Evolutionary conservation across 768 basidiomycete genomes (phyloP).

Genomic region (Suillus clintonianus): DNA sequence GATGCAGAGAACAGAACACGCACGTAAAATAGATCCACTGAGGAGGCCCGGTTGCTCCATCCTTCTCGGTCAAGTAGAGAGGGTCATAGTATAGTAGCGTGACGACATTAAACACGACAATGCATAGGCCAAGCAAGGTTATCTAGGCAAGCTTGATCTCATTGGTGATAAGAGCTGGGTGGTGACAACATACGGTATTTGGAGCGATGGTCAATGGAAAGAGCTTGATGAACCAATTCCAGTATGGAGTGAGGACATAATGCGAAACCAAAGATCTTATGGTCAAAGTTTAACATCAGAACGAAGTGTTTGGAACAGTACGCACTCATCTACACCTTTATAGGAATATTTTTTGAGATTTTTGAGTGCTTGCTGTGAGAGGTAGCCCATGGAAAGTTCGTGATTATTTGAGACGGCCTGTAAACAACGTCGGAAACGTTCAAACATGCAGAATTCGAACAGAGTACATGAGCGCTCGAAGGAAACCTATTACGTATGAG

Average conservation of each 20-base stretch:
- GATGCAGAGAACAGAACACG: constrained; percentile 27
- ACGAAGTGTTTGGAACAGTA: constrained; percentile 8
- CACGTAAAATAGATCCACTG: constrained; percentile 92
- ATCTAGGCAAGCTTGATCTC: constrained; percentile 57
- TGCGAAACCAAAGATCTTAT: constrained; percentile 68
- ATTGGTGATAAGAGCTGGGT: background rate
- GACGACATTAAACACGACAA: constrained; percentile 82
- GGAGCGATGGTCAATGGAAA: constrained; percentile 87
- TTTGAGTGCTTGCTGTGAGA: constrained; percentile 65
- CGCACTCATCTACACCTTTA: constrained; percentile 80
- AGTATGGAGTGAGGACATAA: constrained; percentile 81
- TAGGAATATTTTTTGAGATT: constrained; percentile 80
- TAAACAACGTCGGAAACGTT: background rate
- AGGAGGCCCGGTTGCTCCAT: constrained; percentile 63
- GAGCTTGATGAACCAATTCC: constrained; percentile 88
- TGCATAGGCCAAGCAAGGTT: constrained; percentile 78
- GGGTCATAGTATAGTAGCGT: constrained; percentile 88
- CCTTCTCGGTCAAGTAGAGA: constrained; percentile 66
- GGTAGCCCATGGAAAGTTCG: constrained; percentile 54
- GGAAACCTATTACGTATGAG: background rate
- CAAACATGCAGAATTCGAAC: background rate
- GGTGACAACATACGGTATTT: constrained; percentile 66
- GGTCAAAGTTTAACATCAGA: constrained; percentile 8
- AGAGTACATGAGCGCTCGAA: constrained; percentile 4
- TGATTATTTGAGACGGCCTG: background rate